A percentile compares a stretch with the other conserved stretches of the same genome.
These are phyloP conservation scores for Neofusicoccum kwambonambiense DNA, from an alignment of 2,329 filamentous ascomycete genomes.

Conservation along the genomic window DNA sequence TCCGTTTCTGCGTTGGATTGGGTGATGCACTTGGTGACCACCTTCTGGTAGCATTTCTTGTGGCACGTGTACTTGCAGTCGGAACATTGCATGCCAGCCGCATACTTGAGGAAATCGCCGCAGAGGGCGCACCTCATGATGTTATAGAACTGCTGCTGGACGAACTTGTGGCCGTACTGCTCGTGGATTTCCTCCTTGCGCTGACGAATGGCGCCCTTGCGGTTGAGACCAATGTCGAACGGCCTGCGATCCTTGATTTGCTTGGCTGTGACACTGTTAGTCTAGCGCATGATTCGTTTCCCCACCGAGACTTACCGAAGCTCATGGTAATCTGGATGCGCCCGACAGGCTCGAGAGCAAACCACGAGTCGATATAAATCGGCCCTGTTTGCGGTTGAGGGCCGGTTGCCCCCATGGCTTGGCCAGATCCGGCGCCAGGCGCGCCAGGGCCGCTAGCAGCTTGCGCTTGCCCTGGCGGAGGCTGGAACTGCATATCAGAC, in stretches of 20 bases:
- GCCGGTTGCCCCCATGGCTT: conserved; percentile 32
- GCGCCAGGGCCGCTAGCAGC: conserved; percentile 32
- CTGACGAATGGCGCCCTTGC: conserved; percentile 94
- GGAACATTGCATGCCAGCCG: conserved; percentile 97
- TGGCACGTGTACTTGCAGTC: conserved; percentile 99
- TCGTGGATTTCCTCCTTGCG: conserved; percentile 98
- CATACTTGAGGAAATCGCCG: conserved; percentile 97
- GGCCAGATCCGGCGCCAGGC: conserved; percentile 34
- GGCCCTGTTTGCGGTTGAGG: conserved; percentile 53
- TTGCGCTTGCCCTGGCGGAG: conserved; percentile 44
- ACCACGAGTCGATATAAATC: conserved; percentile 84
- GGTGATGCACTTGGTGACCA: conserved; percentile 99
- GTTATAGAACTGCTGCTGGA: conserved; percentile 99
- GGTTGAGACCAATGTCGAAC: conserved; percentile 85
- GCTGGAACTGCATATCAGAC: conserved; percentile 55
- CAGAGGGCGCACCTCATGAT: conserved; percentile 99
- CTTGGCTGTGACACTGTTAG: conserved; percentile 57
- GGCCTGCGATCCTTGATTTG: conserved; percentile 78
- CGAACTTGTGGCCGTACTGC: conserved; percentile 98
- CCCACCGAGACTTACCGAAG: conserved; percentile 57
- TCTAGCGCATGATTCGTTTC: not conserved
- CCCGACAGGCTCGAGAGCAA: conserved; percentile 90
- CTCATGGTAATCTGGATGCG: conserved; percentile 88
- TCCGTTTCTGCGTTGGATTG: conserved; percentile 98
- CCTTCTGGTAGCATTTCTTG: conserved; percentile 92